Evolutionary conservation across 345 rosid species (phyloP).

Genomic region (Trapa bicornis): DNA sequence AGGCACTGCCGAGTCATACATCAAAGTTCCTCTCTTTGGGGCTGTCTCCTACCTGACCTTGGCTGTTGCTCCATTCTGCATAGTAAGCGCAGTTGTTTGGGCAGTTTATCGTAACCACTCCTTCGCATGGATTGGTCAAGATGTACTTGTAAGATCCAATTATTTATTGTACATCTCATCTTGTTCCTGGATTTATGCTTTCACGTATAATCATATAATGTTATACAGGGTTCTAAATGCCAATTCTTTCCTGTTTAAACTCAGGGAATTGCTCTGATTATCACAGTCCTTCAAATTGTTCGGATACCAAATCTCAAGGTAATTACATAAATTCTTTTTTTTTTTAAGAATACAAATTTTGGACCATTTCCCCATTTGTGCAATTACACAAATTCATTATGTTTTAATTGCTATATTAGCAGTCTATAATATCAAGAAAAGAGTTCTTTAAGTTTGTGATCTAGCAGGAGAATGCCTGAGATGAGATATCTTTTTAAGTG

Average conservation of each 20-base stretch:
- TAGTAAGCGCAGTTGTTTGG: conserved; percentile 83
- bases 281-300: conserved; percentile 93
- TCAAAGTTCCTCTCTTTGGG: conserved; percentile 86
- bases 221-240: not conserved
- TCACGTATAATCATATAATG: not conserved
- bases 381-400: not conserved
- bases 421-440: not conserved
- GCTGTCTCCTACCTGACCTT: conserved; percentile 73
- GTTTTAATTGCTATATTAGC: not conserved
- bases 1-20: conserved; percentile 43
- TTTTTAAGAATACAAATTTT: no score
- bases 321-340: not conserved
- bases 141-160: conserved; percentile 64
- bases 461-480: not conserved
- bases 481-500: not conserved
- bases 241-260: conserved; percentile 1
- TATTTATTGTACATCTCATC: conserved; percentile 3
- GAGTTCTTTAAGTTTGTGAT: not conserved
- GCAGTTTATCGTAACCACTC: conserved; percentile 52
- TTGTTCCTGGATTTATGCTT: not conserved
- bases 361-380: no score
- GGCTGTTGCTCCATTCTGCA: conserved; percentile 88
- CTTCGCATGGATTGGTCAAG: conserved; percentile 97
- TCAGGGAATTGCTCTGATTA: conserved; percentile 88
- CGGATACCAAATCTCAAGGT: conserved; percentile 97